Conservation (phyloP, 805 yeast species). For the Yamadazyma tumulicola region DNA sequence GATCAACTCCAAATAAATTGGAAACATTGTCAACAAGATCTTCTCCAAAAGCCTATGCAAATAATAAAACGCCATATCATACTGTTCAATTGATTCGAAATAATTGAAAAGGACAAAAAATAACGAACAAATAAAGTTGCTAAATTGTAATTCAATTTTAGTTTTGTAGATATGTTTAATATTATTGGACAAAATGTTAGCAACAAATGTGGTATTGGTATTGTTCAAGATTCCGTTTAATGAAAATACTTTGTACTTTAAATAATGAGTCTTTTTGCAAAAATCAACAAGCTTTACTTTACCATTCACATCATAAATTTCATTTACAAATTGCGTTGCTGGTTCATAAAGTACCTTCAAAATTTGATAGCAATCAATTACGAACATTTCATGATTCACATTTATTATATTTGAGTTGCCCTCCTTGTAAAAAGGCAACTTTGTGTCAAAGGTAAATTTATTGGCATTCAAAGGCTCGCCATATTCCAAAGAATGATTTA, state of each 20-base stretch:
- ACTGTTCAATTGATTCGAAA: constrained; percentile 5
- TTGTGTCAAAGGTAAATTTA: constrained; percentile 28
- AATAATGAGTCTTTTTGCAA: constrained; percentile 6
- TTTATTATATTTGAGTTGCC: constrained; percentile 34
- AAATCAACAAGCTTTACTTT: constrained; percentile 15
- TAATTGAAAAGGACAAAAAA: constrained; percentile 4
- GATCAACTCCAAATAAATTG: constrained; percentile 6
- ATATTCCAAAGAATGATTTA: constrained; percentile 21
- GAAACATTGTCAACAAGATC: constrained; percentile 5
- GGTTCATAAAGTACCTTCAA: constrained; percentile 24
- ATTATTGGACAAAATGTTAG: not conserved
- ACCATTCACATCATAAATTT: constrained; percentile 9
- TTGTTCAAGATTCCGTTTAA: constrained; percentile 1
- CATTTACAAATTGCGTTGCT: constrained; percentile 9
- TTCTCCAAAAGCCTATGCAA: constrained; percentile 7
- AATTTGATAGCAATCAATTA: constrained; percentile 26
- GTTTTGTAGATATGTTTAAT: constrained; percentile 2
- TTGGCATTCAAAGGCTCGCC: constrained; percentile 33
- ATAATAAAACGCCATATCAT: constrained; percentile 8
- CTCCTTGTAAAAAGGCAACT: constrained; percentile 25
- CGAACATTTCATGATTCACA: constrained; percentile 32
- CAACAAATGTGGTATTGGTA: constrained; percentile 1
- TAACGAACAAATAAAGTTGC: constrained; percentile 8
- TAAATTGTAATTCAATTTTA: constrained; percentile 6
- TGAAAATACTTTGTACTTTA: constrained; percentile 7